These are phyloP conservation scores for Acer saccharum DNA, from an alignment of 345 rosid genomes.

Conservation along the genomic window DNA sequence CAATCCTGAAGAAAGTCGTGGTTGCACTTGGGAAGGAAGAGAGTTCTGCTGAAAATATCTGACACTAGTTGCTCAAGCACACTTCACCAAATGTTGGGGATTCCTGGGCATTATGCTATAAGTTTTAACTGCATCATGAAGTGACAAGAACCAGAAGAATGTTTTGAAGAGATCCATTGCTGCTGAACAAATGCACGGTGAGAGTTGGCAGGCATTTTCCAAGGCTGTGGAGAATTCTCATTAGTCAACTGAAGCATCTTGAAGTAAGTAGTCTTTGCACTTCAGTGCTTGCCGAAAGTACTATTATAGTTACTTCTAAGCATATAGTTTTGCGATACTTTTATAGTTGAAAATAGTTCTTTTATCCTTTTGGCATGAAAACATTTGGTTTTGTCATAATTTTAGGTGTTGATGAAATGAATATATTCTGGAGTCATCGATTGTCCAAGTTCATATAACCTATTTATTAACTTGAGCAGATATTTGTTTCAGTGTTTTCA, in stretches of 20 bases:
- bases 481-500: background rate
- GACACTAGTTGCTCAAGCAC: slow-evolving; percentile 40
- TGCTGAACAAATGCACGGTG: slow-evolving; percentile 85
- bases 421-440: background rate
- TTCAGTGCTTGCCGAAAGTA: slow-evolving; percentile 61
- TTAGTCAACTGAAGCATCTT: slow-evolving; percentile 73
- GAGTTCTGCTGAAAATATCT: slow-evolving; percentile 59
- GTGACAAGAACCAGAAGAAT: slow-evolving; percentile 71
- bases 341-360: background rate
- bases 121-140: slow-evolving; percentile 80
- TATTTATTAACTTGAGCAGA: background rate
- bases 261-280: slow-evolving; percentile 68
- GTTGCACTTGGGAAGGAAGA: slow-evolving; percentile 79
- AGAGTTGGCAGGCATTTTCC: slow-evolving; percentile 79
- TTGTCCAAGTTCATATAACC: background rate
- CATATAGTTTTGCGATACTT: background rate
- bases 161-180: slow-evolving; percentile 68
- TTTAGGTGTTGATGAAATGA: background rate
- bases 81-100: slow-evolving; percentile 65
- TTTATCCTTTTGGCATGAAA: background rate
- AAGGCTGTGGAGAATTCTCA: slow-evolving; percentile 95
- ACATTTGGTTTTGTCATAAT: background rate
- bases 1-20: slow-evolving; percentile 74
- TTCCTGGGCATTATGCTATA: slow-evolving; percentile 82
- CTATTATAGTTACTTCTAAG: slow-evolving; percentile 28